Evolutionary conservation across 2,329 filamentous ascomycete genomes (phyloP), one percentile per base, ranked within the genome.

Genomic region (Ophiostoma piceae): DNA sequence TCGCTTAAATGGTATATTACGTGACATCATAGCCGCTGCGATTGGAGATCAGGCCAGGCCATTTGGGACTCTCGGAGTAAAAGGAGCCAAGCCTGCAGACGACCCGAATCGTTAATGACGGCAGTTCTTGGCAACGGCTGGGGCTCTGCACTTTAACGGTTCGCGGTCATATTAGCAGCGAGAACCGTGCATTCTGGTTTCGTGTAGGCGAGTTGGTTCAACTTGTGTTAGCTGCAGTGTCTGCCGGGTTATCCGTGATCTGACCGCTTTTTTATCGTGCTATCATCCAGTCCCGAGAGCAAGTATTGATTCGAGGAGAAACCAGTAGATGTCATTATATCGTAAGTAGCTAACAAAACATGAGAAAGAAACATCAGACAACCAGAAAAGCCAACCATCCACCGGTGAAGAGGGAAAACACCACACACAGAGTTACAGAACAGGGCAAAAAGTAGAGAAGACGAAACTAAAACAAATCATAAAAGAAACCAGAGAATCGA

Each of bases 41-140:
- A 57, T 22, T 57, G 51, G 51, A 22, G 51, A n/a, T 11, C 57
- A 62, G 51, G 16, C 43, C n/a, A 57, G 22, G 51, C 51, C 11
- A 57, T 32, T 26, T 62, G 26, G 26, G 26, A 29, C 26, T 29
- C 26, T 29, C 26, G 57, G 57, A 64, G 14, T 37, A 67, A 57
- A 65, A 35, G 32, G 41, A 60, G 47, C 67, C 66, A 70, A 65
- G 57, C 57, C 66, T 39, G 66, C 66, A 65, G n/a, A 19, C 62
- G 67, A 70, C 66, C 66, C 54, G 29, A 60, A 70, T 65, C 51
- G 68, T 14, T 37, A n/a, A 62, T 54, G 68, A 66, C 65, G 68
- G 26, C 60, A 47, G 41, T 22, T 64, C 68, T 69, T 69, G 68
- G 68, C 68, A 32, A 32, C n/a, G 26, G 51, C 3, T 12, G 22